Evolutionary conservation across 2,329 filamentous ascomycete genomes (phyloP).

Genomic region (Fusarium mangiferae): DNA sequence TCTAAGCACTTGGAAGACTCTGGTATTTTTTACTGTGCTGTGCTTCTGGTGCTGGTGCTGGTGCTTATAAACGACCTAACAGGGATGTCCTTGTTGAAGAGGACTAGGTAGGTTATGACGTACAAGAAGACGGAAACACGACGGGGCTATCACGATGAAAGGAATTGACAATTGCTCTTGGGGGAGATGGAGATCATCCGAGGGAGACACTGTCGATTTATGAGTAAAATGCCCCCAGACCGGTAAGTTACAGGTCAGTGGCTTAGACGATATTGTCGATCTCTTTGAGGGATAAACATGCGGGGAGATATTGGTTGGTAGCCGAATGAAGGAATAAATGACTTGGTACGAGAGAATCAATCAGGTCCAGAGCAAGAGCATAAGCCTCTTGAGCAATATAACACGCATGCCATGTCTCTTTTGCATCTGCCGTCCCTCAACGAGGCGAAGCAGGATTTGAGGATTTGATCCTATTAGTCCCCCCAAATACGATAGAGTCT

Average conservation of each 20-base stretch:
- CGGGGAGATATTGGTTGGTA: background rate
- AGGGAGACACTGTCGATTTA: constrained; percentile 4
- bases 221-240: background rate
- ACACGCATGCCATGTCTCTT: background rate
- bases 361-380: background rate
- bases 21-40: background rate
- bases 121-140: constrained; percentile 22
- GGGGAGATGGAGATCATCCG: background rate
- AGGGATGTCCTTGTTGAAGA: constrained; percentile 22
- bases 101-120: constrained; percentile 12
- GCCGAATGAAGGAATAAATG: background rate
- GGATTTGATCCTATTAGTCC: background rate
- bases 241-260: background rate
- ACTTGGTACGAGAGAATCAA: background rate
- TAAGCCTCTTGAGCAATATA: background rate
- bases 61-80: constrained; percentile 1
- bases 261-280: constrained; percentile 10
- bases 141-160: constrained; percentile 1
- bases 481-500: background rate
- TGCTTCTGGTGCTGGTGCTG: background rate
- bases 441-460: constrained; percentile 1
- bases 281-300: constrained; percentile 4
- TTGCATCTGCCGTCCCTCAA: background rate
- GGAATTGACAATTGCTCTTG: background rate
- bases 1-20: background rate